Evolutionary conservation across 176 grass and related monocot genomes (phyloP), one percentile per base, ranked within the genome.

Genomic region (Dactylis glomerata): DNA sequence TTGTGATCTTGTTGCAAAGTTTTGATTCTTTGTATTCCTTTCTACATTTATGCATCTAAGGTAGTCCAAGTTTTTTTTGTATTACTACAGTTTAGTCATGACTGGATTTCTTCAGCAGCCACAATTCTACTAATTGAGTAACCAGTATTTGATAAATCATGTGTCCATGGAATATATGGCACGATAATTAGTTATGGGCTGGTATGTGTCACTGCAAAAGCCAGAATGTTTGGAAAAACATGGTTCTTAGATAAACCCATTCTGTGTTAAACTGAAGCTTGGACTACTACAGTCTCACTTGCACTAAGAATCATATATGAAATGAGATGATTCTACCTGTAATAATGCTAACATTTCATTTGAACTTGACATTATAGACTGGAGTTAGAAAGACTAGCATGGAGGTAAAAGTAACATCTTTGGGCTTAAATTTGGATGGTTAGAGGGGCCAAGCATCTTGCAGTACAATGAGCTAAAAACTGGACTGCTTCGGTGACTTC

Each of bases 381-480:
- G 92, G 92, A 73, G 95, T 92, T 69, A 90, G 95, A 65, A 97
- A 97, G 63, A 94, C 92, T 81, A 89, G 90, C 82, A 91, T 97
- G 92, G 90, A 97, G 90, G 95, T 92, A 82, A 89, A 92, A 28
- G 24, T 37, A 75, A 72, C 13, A 68, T 20, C 51, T 13, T 19
- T 71, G 5, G 46, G 16, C n/a, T 77, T 82, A 62, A 55, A 47
- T 84, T 82, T 87, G 10, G 24, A 36, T 64, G 57, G 65, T 61
- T 65, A 89, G 34, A 94, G 95, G 95, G 95, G 5, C 92, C 86
- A 71, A 90, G 88, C 64, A 92, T 97, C 62, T 91, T 97, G 68
- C 92, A 94, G n/a, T 89, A 84, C 71, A 81, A 94, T 86, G 84
- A 88, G 47, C 73, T 91, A 59, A 84, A 94, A 51, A 94, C 86